Percentiles rank a stretch among this genome's conserved stretches.
phyloP scores from a whole-genome alignment of 805 yeast species.

The Wickerhamiella qilinensis region DNA sequence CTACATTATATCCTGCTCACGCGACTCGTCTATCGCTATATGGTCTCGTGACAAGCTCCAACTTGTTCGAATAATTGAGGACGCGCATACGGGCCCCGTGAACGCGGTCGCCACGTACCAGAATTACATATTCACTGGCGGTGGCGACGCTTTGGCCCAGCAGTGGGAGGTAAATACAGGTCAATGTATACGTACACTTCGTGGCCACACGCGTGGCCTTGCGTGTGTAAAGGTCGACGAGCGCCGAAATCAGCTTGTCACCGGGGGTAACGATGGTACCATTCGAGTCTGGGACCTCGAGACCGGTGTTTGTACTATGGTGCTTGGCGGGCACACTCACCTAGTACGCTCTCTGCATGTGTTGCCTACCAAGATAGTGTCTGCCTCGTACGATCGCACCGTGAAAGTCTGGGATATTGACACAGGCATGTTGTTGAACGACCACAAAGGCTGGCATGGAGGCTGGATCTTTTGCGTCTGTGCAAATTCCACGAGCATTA shows the following conservation, averaged over 20 bases:
- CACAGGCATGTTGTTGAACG: slow-evolving; percentile 78
- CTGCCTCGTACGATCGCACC: slow-evolving; percentile 80
- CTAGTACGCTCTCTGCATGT: slow-evolving; percentile 74
- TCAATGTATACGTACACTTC: slow-evolving; percentile 43
- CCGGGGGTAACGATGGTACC: slow-evolving; percentile 81
- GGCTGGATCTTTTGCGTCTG: slow-evolving; percentile 85
- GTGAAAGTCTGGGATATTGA: slow-evolving; percentile 85
- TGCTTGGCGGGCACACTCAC: slow-evolving; percentile 53
- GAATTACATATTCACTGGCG: slow-evolving; percentile 20
- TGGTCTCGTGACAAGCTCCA: slow-evolving; percentile 16
- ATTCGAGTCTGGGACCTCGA: slow-evolving; percentile 91
- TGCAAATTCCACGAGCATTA: slow-evolving; percentile 77
- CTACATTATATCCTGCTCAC: slow-evolving; percentile 21
- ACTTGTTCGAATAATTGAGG: slow-evolving; percentile 9
- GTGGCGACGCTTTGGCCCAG: slow-evolving; percentile 65
- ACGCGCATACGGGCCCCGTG: slow-evolving; percentile 23
- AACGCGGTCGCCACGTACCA: slow-evolving; percentile 19
- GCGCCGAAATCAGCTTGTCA: slow-evolving; percentile 49
- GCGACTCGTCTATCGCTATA: slow-evolving; percentile 20
- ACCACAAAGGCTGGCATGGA: slow-evolving; percentile 83
- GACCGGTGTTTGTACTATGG: slow-evolving; percentile 66
- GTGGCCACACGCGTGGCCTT: slow-evolving; percentile 74
- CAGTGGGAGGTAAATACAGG: slow-evolving; percentile 71
- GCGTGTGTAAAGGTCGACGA: slow-evolving; percentile 69
- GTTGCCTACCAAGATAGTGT: slow-evolving; percentile 30